These are phyloP conservation scores for Penicillium sp. DNA, from an alignment of 2,329 filamentous ascomycete species.

Conservation along the genomic window DNA sequence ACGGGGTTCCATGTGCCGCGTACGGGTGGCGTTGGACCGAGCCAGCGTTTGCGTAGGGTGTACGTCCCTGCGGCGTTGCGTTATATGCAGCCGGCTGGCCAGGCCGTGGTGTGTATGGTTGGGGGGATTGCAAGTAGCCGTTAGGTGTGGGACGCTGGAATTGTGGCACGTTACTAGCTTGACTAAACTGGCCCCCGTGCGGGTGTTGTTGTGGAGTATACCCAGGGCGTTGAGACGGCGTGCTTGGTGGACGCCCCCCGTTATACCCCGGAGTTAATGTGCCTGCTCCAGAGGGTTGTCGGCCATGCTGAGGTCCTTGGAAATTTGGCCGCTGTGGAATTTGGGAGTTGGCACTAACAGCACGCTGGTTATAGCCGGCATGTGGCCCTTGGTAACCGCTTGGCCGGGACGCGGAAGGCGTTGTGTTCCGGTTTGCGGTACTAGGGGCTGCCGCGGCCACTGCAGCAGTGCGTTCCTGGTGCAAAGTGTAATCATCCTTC, in stretches of 20 bases:
- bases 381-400: slow-evolving; percentile 35
- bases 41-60: slow-evolving; percentile 39
- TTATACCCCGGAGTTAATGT: slow-evolving; percentile 40
- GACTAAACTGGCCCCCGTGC: slow-evolving; percentile 37
- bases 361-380: slow-evolving; percentile 40
- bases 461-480: slow-evolving; percentile 47
- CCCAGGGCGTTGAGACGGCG: slow-evolving; percentile 41
- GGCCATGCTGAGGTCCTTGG: slow-evolving; percentile 35
- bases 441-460: slow-evolving; percentile 36
- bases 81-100: slow-evolving; percentile 39
- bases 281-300: slow-evolving; percentile 36
- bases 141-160: slow-evolving; percentile 47
- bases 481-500: slow-evolving; percentile 71
- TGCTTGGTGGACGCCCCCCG: slow-evolving; percentile 37
- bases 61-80: slow-evolving; percentile 38
- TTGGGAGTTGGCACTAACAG: slow-evolving; percentile 35
- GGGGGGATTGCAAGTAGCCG: slow-evolving; percentile 40
- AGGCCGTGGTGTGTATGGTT: slow-evolving; percentile 41
- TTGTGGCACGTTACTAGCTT: slow-evolving; percentile 41
- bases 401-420: slow-evolving; percentile 37
- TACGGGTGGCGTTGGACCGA: slow-evolving; percentile 33
- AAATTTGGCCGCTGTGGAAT: slow-evolving; percentile 33
- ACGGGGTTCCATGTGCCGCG: slow-evolving; percentile 33
- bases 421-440: slow-evolving; percentile 38
- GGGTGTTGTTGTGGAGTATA: slow-evolving; percentile 42